A percentile compares a stretch with the other conserved stretches of the same genome.
These are phyloP conservation scores for Gymnopilus dilepis DNA, from an alignment of 768 basidiomycete genomes.

Conservation along the genomic window DNA sequence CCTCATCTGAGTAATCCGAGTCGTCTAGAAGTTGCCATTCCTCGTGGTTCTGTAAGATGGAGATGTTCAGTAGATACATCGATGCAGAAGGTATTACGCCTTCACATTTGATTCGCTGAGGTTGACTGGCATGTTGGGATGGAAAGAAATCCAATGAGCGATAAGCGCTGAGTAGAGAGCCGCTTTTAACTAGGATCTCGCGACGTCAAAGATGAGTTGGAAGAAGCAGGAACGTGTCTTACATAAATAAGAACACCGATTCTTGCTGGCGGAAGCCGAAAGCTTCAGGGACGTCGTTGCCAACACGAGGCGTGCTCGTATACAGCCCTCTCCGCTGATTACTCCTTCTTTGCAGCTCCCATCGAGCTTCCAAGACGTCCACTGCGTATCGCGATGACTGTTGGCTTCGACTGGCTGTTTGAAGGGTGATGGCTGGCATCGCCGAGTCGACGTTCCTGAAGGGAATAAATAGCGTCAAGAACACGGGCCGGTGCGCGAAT, in stretches of 20 bases:
- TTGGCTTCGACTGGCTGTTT: too few relatives aligned
- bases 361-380: too few relatives aligned
- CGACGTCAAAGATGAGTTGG: neutral
- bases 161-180: neutral
- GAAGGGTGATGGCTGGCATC: too few relatives aligned
- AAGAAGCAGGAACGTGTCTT: neutral
- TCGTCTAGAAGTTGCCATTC: slow-evolving; percentile 40
- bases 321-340: too few relatives aligned
- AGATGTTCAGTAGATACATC: too few relatives aligned
- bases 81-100: too few relatives aligned
- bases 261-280: slow-evolving; percentile 1
- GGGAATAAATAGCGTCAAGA: too few relatives aligned
- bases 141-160: neutral
- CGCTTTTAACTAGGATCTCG: neutral
- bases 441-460: too few relatives aligned
- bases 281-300: neutral
- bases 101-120: too few relatives aligned
- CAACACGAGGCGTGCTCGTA: neutral
- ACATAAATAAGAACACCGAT: neutral
- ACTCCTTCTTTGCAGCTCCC: too few relatives aligned
- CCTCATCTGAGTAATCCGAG: slow-evolving; percentile 23
- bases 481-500: too few relatives aligned
- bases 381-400: too few relatives aligned
- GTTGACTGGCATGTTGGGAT: neutral
- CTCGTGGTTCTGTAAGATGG: slow-evolving; percentile 20